These are phyloP conservation scores for Rhizophora apiculata DNA, from an alignment of 345 rosid genomes.

Conservation along the genomic window DNA sequence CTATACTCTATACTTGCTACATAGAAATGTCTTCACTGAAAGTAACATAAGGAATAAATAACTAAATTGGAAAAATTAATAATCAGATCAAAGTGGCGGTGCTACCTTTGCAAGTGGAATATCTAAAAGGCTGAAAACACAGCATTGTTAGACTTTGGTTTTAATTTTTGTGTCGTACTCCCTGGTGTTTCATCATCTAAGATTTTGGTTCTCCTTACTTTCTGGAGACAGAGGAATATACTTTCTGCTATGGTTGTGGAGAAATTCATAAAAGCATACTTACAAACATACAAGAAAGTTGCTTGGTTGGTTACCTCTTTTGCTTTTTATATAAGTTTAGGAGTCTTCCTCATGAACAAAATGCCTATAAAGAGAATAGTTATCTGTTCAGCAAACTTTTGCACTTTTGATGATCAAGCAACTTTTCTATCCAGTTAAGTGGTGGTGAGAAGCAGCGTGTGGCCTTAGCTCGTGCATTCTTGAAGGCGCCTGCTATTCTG, in stretches of 20 bases:
- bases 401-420: conserved; percentile 6
- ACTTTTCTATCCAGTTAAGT: conserved; percentile 63
- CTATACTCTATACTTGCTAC: no score
- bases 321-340: not conserved
- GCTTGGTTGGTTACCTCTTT: not conserved
- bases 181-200: not conserved
- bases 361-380: not conserved
- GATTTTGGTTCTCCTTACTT: not conserved
- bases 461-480: conserved; percentile 89
- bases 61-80: no score
- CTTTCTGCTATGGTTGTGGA: not conserved
- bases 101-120: no score
- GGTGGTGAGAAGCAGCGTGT: conserved; percentile 99
- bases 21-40: no score
- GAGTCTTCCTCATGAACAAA: not conserved
- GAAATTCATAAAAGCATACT: not conserved
- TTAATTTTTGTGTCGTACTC: no score
- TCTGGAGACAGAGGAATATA: not conserved
- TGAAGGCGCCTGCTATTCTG: conserved; percentile 85
- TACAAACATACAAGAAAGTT: not conserved
- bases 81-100: no score
- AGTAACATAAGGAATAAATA: no score
- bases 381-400: conserved; percentile 5
- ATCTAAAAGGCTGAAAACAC: no score
- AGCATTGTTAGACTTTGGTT: no score